Evolutionary conservation across 2,329 filamentous ascomycete genomes (phyloP).

Genomic region (Aspergillus sp.): DNA sequence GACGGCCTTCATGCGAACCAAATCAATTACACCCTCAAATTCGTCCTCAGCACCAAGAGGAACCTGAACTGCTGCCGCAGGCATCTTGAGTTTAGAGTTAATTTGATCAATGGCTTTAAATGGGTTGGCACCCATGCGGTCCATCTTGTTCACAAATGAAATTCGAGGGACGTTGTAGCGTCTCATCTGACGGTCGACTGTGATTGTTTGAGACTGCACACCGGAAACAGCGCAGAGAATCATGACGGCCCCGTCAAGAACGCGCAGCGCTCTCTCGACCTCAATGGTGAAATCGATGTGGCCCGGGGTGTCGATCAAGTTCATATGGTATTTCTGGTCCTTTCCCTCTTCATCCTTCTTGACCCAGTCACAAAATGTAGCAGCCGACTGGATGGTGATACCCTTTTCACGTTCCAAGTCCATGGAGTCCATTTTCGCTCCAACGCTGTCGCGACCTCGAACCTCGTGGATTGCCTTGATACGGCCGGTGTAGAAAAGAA

Average conservation of each 20-base stretch:
- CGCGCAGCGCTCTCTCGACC: conserved; percentile 90
- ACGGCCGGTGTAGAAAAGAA: conserved; percentile 96
- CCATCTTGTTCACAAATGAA: conserved; percentile 99
- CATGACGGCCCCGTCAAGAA: conserved; percentile 96
- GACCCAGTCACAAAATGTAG: conserved; percentile 95
- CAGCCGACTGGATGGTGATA: conserved; percentile 97
- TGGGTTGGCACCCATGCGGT: conserved; percentile 96
- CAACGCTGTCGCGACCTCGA: conserved; percentile 80
- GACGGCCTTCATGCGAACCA: conserved; percentile 87
- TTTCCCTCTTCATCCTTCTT: conserved; percentile 75
- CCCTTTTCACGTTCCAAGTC: conserved; percentile 97
- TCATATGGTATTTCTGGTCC: conserved; percentile 93
- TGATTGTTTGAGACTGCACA: conserved; percentile 97
- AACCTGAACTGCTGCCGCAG: conserved; percentile 89
- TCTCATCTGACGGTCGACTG: conserved; percentile 97
- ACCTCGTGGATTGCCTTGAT: conserved; percentile 98
- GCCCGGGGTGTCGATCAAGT: conserved; percentile 96
- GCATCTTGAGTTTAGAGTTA: conserved; percentile 90
- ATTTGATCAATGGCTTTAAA: conserved; percentile 98
- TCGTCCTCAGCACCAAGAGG: conserved; percentile 91
- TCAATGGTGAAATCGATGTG: conserved; percentile 99
- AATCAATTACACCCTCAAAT: conserved; percentile 88
- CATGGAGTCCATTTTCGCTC: conserved; percentile 99
- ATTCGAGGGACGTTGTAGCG: conserved; percentile 94
- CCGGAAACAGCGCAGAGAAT: conserved; percentile 96